These are phyloP conservation scores for Colletotrichum sp. DNA, from an alignment of 2,329 filamentous ascomycete species.

Conservation along the genomic window DNA sequence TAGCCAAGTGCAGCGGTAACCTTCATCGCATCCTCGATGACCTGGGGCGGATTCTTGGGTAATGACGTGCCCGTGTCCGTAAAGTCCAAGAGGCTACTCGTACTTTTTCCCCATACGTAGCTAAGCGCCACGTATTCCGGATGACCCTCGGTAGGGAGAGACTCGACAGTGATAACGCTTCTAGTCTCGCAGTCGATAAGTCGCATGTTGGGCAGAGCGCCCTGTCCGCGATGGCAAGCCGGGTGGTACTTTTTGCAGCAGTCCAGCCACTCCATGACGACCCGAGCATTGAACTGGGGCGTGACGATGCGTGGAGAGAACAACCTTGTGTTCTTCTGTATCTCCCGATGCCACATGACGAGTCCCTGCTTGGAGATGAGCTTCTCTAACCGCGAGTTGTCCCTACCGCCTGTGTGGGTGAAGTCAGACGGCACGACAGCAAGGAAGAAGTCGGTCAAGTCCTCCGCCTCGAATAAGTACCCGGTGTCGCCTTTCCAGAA, in stretches of 20 bases:
- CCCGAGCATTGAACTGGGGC: background rate
- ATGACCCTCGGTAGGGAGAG: background rate
- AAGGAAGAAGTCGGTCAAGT: constrained; percentile 3
- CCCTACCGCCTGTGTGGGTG: background rate
- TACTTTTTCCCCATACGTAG: constrained; percentile 1
- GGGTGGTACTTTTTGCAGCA: background rate
- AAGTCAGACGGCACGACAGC: background rate
- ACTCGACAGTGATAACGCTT: background rate
- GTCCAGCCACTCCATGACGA: background rate
- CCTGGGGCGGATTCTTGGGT: background rate
- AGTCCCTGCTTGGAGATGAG: background rate
- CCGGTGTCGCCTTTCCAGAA: background rate
- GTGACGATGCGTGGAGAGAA: background rate
- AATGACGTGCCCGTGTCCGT: background rate
- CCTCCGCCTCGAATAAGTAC: background rate
- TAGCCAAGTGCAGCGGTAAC: constrained; percentile 24
- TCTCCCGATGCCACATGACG: constrained; percentile 1
- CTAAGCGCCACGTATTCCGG: background rate
- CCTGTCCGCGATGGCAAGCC: background rate
- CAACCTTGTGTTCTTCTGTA: background rate
- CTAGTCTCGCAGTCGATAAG: background rate
- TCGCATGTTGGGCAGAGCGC: background rate
- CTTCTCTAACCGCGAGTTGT: background rate
- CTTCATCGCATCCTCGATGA: constrained; percentile 21
- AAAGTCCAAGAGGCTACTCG: background rate